Percentiles rank a stretch among this genome's conserved stretches.
phyloP scores from a whole-genome alignment of 805 yeast species.

The Saccharomycopsis schoenii region DNA sequence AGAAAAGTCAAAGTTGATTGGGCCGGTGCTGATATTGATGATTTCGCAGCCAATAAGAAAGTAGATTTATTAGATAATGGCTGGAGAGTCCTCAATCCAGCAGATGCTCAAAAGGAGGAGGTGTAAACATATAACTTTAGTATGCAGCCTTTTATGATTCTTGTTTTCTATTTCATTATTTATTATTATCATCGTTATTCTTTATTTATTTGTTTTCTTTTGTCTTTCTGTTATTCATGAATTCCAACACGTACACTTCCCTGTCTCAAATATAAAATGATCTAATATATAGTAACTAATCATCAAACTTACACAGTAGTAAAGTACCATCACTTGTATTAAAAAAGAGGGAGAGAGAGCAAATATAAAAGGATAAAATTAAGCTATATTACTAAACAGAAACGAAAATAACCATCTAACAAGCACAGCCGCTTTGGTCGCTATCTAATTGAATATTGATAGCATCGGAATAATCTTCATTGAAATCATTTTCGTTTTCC shows the following conservation, averaged over 20 bases:
- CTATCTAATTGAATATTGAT: conserved; percentile 88
- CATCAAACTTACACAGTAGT: too few relatives aligned
- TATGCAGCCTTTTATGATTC: background rate
- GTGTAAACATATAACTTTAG: background rate
- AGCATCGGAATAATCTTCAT: conserved; percentile 93
- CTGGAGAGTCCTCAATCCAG: background rate
- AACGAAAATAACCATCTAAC: conserved; percentile 31
- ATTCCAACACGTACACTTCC: background rate
- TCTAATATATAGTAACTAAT: too few relatives aligned
- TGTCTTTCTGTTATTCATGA: background rate
- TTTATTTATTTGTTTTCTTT: background rate
- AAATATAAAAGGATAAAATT: background rate
- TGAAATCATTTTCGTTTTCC: conserved; percentile 65
- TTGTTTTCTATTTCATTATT: background rate
- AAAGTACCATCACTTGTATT: too few relatives aligned
- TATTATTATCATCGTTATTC: background rate
- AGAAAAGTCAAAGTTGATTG: conserved; percentile 54
- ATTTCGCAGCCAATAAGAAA: background rate
- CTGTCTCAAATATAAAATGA: too few relatives aligned
- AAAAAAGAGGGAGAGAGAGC: background rate
- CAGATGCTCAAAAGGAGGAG: background rate
- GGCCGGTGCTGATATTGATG: conserved; percentile 27
- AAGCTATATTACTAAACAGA: background rate
- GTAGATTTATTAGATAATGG: background rate
- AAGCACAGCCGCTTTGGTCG: conserved; percentile 66